A percentile compares a stretch with the other conserved stretches of the same genome.
These are phyloP conservation scores for Kalmanozyma brasiliensis DNA, from an alignment of 1,284 basidiomycete genomes.

Conservation along the genomic window DNA sequence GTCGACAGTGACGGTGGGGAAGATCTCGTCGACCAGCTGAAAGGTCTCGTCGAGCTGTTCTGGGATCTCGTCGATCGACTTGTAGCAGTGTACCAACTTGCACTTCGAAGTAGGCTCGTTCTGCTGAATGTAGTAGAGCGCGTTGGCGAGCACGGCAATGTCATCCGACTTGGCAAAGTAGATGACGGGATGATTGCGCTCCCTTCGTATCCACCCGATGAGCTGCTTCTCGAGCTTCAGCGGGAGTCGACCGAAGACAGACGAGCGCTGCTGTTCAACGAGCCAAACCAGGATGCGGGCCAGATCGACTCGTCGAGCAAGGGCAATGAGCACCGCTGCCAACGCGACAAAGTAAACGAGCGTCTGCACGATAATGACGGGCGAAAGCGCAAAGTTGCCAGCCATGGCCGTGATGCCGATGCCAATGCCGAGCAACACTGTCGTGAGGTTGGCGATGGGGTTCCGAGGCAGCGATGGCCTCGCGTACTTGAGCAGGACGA, in stretches of 20 bases:
- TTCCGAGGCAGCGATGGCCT: conserved; percentile 73
- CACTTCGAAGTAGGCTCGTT: conserved; percentile 77
- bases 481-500: conserved; percentile 75
- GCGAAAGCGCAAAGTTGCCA: conserved; percentile 50
- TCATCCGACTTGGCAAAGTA: conserved; percentile 54
- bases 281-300: conserved; percentile 74
- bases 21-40: conserved; percentile 58
- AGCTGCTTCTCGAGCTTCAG: conserved; percentile 69
- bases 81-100: conserved; percentile 76
- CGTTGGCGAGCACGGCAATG: conserved; percentile 74
- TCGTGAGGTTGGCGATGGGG: conserved; percentile 69
- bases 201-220: conserved; percentile 70
- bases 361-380: conserved; percentile 75
- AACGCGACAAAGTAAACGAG: conserved; percentile 65
- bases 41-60: conserved; percentile 67
- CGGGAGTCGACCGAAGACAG: conserved; percentile 8
- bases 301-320: conserved; percentile 73
- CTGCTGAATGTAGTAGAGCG: conserved; percentile 74
- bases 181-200: conserved; percentile 72
- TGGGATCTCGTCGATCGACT: conserved; percentile 70
- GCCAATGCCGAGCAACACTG: conserved; percentile 71
- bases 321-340: conserved; percentile 69
- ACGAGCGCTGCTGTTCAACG: conserved; percentile 73
- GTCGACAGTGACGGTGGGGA: conserved; percentile 57
- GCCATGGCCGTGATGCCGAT: conserved; percentile 74